phyloP scores from a whole-genome alignment of 2,329 filamentous ascomycete species.

The Fusarium austroafricanum region DNA sequence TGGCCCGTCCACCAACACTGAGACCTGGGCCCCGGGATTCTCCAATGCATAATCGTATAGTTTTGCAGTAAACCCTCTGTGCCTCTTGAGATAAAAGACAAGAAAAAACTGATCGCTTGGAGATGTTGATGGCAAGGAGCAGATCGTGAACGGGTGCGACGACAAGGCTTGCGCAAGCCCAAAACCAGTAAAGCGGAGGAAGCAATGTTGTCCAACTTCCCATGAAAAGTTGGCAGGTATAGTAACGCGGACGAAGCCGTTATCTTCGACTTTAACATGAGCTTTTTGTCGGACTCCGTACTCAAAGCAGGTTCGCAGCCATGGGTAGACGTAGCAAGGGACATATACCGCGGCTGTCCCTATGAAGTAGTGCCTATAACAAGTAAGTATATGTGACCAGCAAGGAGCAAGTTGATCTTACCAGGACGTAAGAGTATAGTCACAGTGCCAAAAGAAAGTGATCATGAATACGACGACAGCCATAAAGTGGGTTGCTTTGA shows the following conservation, averaged over 20 bases:
- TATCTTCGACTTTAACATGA: background rate
- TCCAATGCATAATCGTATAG: background rate
- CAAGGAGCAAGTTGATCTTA: background rate
- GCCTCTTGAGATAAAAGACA: background rate
- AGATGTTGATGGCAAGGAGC: background rate
- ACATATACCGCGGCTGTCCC: background rate
- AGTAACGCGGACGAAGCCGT: background rate
- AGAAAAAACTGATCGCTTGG: background rate
- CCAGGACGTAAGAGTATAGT: background rate
- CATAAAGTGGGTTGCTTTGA: background rate
- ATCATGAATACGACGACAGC: background rate
- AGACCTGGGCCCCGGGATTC: background rate
- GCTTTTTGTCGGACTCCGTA: background rate
- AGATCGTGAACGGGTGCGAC: background rate
- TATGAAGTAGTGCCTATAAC: background rate
- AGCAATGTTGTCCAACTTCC: conserved; percentile 1
- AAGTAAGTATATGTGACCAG: rapidly evolving
- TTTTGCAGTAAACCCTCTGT: background rate
- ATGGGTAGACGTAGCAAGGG: background rate
- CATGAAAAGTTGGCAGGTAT: background rate
- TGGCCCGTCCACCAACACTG: background rate
- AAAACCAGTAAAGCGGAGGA: background rate
- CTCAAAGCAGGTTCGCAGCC: background rate
- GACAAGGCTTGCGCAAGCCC: background rate
- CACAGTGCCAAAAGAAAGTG: background rate